Base-by-base conservation (phyloP, 1,284 basidiomycete genomes). In the Puccinia coronata region DNA sequence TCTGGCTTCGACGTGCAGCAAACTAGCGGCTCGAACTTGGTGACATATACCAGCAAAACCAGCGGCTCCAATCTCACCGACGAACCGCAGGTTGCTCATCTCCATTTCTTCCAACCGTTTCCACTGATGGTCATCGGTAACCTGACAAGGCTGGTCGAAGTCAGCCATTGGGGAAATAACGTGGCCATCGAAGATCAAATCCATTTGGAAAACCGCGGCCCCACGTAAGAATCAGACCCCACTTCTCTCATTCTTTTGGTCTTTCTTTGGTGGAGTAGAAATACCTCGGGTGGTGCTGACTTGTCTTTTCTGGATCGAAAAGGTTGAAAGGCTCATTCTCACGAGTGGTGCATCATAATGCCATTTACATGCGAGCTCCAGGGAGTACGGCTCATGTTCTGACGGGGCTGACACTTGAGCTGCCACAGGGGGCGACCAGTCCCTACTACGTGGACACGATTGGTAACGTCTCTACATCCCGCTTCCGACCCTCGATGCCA, bases 261-360 rank as follows among this genome's bases (percentile, higher is more conserved):
- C 18, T 34, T 51, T 25, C 43, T 39, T n/a, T n/a, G n/a, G n/a
- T n/a, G n/a, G n/a, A n/a, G n/a, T n/a, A n/a, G n/a, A n/a, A n/a
- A n/a, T n/a, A n/a, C n/a, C n/a, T n/a, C n/a, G n/a, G n/a, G n/a
- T n/a, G 31, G 67, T 39, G 55, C 36, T 41, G 47, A 39, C 20
- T 31, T 75, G 8, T n/a, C n/a, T 65, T 65, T 41, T 61, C 49
- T 59, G 36, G 49, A 34, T 36, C 70, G 20, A 61, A 49, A 84
- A 97, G 94, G 72, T 89, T 99, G 82, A 95, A 96, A 86, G 97
- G 96, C 0, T 93, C 97, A 82, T 99, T 99, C 88, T 95, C 95
- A 28, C 93, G 97, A 80, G 88, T 98, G 67, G 91, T 92, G 28
- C 91, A 96, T 86, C 95, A 98, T 87, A 83, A 84, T 82, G 79